Evolutionary conservation across 805 yeast species (phyloP), one percentile per base, ranked within the genome.

Genomic region (Gaillardinia entomophila): DNA sequence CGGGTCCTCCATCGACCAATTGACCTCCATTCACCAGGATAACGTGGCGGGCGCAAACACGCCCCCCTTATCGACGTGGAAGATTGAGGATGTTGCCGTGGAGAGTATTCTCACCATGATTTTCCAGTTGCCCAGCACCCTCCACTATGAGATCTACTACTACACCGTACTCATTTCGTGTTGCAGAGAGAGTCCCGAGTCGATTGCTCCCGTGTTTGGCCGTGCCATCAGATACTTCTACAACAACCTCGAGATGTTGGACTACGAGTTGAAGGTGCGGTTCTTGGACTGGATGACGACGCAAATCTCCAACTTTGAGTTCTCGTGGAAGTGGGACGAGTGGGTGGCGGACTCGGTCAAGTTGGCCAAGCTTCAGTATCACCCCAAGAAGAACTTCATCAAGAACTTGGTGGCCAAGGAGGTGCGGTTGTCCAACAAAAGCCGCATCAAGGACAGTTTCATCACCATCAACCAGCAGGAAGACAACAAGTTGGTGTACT

Each of bases 261-360:
- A 90, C 52, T 78, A 45, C 24, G 96, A 88, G 56, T 62, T 85
- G 33, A 73, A 79, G 42, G 68, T 76, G 38, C 68, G 89, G 38
- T 83, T 76, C 43, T 66, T 86, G 47, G 90, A 84, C 57, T 92
- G 97, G 97, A 80, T 94, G 66, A 72, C 95, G 1, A 80, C 85
- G 35, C 98, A 92, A 59, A 75, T 92, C 55, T 83, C 95, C 48
- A 92, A 90, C 53, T 92, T 90, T 57, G 88, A 83, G 36, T 92
- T 86, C 60, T 85, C 89, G 24, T 92, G 99, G 99, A 87, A 88
- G 52, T 92, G 98, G 98, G 77, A 75, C 41, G 97, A 89, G 56
- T 92, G 98, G 98, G 75, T 71, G 17, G 60, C 57, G 2, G 84
- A 79, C 46, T 69, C 80, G 0, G 46, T 53, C n/a, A 55, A 53